Conservation (phyloP, 768 basidiomycete species). For the Collybia sordida region DNA sequence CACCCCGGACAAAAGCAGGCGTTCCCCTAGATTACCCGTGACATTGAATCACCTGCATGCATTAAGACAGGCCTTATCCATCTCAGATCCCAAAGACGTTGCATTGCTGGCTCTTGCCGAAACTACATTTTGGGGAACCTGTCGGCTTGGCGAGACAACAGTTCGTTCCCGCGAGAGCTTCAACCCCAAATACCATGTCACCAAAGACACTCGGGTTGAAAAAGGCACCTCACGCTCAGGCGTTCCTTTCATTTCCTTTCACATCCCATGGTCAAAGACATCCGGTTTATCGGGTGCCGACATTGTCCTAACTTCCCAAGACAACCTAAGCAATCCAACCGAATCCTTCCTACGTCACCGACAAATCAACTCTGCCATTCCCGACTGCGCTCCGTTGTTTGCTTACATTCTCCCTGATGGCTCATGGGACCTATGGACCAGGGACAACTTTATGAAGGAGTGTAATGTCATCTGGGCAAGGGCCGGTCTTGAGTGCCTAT, state of each 20-base stretch:
- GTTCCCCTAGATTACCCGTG: slow-evolving; percentile 21
- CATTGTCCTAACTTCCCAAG: background rate
- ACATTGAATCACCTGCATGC: slow-evolving; percentile 27
- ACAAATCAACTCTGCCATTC: background rate
- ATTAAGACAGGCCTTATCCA: slow-evolving; percentile 11
- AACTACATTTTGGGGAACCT: slow-evolving; percentile 1
- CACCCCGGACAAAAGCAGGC: background rate
- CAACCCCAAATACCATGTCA: slow-evolving; percentile 5
- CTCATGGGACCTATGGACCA: background rate
- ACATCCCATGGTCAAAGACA: slow-evolving; percentile 6
- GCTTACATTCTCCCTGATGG: background rate
- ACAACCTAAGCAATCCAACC: background rate
- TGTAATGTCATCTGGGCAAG: background rate
- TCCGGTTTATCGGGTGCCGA: background rate
- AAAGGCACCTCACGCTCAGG: too few relatives aligned
- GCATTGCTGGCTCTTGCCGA: slow-evolving; percentile 6
- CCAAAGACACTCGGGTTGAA: too few relatives aligned
- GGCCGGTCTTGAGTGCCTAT: background rate
- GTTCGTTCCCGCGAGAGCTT: background rate
- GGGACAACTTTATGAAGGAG: background rate
- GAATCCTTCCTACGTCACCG: background rate
- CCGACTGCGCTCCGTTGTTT: background rate
- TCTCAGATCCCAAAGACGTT: slow-evolving; percentile 6
- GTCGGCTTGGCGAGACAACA: background rate
- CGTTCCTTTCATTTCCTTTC: too few relatives aligned